Percentiles rank a stretch among this genome's conserved stretches.
phyloP scores from a whole-genome alignment of 1,284 basidiomycete species.

The Melampsora americana region DNA sequence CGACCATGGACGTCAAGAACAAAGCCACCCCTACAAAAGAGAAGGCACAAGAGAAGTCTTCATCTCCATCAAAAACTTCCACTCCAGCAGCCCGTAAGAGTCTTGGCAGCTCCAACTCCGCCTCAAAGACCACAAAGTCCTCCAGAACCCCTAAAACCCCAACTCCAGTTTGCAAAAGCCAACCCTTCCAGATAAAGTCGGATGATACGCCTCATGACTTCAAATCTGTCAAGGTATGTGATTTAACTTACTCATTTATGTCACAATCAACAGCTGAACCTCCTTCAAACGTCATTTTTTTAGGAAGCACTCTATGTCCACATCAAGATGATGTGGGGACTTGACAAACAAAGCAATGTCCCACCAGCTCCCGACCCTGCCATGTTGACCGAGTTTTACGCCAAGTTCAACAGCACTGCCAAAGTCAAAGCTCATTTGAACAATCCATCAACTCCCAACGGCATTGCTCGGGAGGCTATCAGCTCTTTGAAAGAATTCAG shows the following conservation, averaged over 20 bases:
- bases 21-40: not conserved
- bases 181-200: not conserved
- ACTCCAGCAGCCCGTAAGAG: not conserved
- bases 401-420: not conserved
- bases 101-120: not conserved
- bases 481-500: conserved; percentile 7
- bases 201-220: not conserved
- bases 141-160: not conserved
- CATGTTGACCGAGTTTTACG: conserved; percentile 23
- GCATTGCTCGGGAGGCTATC: not conserved
- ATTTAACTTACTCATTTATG: not conserved
- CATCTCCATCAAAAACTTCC: not conserved
- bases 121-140: not conserved
- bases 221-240: conserved; percentile 3
- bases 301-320: conserved; percentile 33
- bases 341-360: conserved; percentile 14
- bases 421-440: conserved; percentile 5
- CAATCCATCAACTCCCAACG: not conserved
- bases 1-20: not conserved
- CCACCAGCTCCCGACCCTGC: conserved; percentile 16
- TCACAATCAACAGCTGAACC: not conserved
- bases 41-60: not conserved
- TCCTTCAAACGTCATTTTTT: not conserved
- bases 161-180: not conserved
- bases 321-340: conserved; percentile 41